Percentiles rank a stretch among this genome's conserved stretches.
These are phyloP conservation scores for Phyllosticta citrichinensis DNA, from an alignment of 2,329 filamentous ascomycete species.

Conservation along the genomic window DNA sequence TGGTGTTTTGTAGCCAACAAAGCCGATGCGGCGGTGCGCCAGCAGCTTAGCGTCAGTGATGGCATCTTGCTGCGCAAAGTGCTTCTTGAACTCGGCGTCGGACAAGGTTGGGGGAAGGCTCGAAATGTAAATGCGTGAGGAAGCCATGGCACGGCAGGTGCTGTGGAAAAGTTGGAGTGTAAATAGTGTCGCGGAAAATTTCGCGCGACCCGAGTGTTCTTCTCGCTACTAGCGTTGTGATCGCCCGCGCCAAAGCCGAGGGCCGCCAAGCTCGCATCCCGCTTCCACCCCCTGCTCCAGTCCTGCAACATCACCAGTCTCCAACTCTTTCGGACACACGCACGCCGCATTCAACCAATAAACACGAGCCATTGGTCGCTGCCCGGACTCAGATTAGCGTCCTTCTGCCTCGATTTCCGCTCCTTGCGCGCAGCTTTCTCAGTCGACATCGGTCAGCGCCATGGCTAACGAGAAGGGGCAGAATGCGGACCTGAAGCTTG, in stretches of 20 bases:
- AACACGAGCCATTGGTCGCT: background rate
- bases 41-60: slow-evolving; percentile 92
- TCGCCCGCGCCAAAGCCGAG: background rate
- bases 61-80: slow-evolving; percentile 68
- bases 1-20: slow-evolving; percentile 81
- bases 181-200: slow-evolving; percentile 2
- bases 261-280: background rate
- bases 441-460: slow-evolving; percentile 12
- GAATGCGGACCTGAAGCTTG: slow-evolving; percentile 56
- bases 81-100: slow-evolving; percentile 76
- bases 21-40: slow-evolving; percentile 81
- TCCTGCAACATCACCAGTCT: background rate
- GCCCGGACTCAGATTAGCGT: background rate
- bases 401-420: slow-evolving; percentile 4
- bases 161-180: background rate
- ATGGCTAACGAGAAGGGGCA: slow-evolving; percentile 34
- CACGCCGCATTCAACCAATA: slow-evolving; percentile 5
- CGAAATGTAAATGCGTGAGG: slow-evolving; percentile 61
- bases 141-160: slow-evolving; percentile 46
- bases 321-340: slow-evolving; percentile 2
- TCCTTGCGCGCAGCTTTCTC: background rate
- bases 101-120: slow-evolving; percentile 76
- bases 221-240: background rate
- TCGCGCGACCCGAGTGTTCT: background rate
- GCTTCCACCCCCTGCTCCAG: background rate